phyloP scores from a whole-genome alignment of 495 filamentous ascomycete species.

The Tuber brumale region DNA sequence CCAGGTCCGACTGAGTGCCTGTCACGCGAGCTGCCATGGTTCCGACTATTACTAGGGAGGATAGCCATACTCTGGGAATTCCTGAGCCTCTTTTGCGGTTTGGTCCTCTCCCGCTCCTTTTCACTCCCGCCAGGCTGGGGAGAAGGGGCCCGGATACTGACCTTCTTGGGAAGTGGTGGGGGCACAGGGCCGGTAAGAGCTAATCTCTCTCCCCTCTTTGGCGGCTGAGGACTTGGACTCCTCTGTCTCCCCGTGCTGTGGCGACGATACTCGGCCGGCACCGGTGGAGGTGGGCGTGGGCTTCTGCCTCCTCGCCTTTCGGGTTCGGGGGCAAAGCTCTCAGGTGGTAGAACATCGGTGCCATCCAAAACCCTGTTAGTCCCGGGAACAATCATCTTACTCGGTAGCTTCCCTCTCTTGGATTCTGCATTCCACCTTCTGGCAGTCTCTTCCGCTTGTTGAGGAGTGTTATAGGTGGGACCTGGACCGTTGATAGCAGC shows the following conservation, averaged over 20 bases:
- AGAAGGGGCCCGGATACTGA: conserved; percentile 2
- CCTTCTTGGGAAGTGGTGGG: conserved; percentile 25
- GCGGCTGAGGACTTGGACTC: conserved; percentile 32
- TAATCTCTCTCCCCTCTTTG: conserved; percentile 35
- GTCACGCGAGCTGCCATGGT: conserved; percentile 18
- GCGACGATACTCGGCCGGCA: conserved; percentile 31
- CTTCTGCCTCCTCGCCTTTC: conserved; percentile 57
- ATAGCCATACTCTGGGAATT: conserved; percentile 37
- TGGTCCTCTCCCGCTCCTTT: conserved; percentile 15
- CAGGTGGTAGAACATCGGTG: conserved; percentile 82
- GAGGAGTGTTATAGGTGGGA: conserved; percentile 7
- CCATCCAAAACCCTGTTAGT: conserved; percentile 86
- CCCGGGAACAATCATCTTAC: conserved; percentile 66
- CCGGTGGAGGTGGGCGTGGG: conserved; percentile 34
- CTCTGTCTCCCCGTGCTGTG: conserved; percentile 28
- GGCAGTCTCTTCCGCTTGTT: conserved; percentile 7
- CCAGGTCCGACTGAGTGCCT: conserved; percentile 35
- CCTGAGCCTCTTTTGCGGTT: conserved; percentile 26
- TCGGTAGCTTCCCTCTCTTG: conserved; percentile 42
- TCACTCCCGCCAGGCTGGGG: conserved; percentile 15
- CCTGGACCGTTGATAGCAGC: conserved; percentile 24
- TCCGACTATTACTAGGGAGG: conserved; percentile 24
- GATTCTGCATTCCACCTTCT: conserved; percentile 40
- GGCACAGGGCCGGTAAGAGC: conserved; percentile 27
- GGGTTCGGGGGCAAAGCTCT: conserved; percentile 90